Evolutionary conservation across 208 protist genomes (phyloP), one percentile per base, ranked within the genome.

Genomic region (Leishmania lainsoni): DNA sequence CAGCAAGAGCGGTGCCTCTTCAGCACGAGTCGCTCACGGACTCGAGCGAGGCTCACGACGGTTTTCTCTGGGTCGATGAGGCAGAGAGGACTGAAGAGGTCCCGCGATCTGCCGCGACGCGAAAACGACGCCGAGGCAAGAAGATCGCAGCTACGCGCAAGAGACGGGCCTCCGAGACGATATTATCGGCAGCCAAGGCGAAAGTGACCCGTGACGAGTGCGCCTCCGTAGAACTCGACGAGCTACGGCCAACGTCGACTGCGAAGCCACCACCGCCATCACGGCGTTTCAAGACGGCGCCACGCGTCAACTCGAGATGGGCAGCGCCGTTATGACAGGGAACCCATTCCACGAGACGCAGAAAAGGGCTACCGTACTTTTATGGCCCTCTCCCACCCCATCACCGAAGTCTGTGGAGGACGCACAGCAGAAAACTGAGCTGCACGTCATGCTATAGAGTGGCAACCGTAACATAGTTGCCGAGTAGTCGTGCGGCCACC

Each of bases 51-150:
- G 32, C 39, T n/a, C 56, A 45, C 14, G 29, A 29, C 35, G 29
- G 35, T 9, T 66, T 77, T 17, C 74, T 77, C 54, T 77, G 74
- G 74, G 56, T 77, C 20, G 74, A 77, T 65, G 74, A 77, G 42
- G 39, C 74, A 48, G 56, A 77, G 56, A 48, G n/a, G 56, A 26
- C 9, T 5, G 54, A 59, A 66, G 35, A 35, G 16, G 22, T 17
- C 10, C 74, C 29, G 74, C 58, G 69, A 10, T 12, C 69, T 17
- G 8, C 45, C 69, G 32, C 48, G 69, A 51, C 42, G n/a, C 69
- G 74, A 48, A 61, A 48, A 51, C 48, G 74, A 32, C 39, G 74
- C 29, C 56, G 39, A 5, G 12, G 10, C 35, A 77, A 35, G 56
- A 77, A 77, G 39, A 22, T 35, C 51, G 39, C 76, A 75, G 51